Percentiles rank a stretch among this genome's conserved stretches.
phyloP scores from a whole-genome alignment of 495 filamentous ascomycete genomes.

The Lentithecium fluviatile region DNA sequence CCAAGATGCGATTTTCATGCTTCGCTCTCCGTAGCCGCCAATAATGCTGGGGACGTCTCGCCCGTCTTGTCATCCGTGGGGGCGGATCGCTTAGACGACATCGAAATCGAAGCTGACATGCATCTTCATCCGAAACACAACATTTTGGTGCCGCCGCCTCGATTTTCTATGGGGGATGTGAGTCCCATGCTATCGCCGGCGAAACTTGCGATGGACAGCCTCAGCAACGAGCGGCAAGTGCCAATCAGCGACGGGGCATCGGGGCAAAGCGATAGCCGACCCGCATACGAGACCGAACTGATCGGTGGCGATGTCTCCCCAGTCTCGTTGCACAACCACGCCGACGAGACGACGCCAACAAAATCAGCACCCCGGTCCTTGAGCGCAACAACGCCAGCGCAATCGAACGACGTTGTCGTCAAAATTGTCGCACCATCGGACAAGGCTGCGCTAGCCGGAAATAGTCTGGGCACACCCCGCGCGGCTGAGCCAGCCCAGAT shows the following conservation, averaged over 20 bases:
- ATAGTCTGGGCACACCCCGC: not conserved
- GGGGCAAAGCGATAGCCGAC: not conserved
- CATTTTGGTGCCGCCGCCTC: not conserved
- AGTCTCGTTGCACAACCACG: slow-evolving; percentile 7
- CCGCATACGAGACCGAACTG: slow-evolving; percentile 22
- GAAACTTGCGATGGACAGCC: not conserved
- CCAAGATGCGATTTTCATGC: slow-evolving; percentile 13
- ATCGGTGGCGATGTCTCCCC: slow-evolving; percentile 34
- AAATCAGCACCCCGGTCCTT: not conserved
- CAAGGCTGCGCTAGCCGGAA: not conserved
- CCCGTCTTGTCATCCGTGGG: slow-evolving; percentile 22
- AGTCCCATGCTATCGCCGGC: slow-evolving; percentile 17
- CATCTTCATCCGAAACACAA: slow-evolving; percentile 1
- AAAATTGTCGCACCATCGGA: not conserved
- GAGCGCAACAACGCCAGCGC: not conserved
- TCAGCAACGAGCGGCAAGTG: slow-evolving; percentile 1
- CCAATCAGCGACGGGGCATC: not conserved
- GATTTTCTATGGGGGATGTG: slow-evolving; percentile 7
- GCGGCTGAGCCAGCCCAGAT: slow-evolving; percentile 10
- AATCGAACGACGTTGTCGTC: not conserved
- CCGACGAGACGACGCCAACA: slow-evolving; percentile 23
- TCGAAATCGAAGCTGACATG: slow-evolving; percentile 16
- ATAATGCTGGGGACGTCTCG: slow-evolving; percentile 24
- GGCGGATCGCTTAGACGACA: not conserved
- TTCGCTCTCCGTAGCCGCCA: not conserved